Conservation (phyloP, 2,329 filamentous ascomycete species). For the Microdochium bolleyi region DNA sequence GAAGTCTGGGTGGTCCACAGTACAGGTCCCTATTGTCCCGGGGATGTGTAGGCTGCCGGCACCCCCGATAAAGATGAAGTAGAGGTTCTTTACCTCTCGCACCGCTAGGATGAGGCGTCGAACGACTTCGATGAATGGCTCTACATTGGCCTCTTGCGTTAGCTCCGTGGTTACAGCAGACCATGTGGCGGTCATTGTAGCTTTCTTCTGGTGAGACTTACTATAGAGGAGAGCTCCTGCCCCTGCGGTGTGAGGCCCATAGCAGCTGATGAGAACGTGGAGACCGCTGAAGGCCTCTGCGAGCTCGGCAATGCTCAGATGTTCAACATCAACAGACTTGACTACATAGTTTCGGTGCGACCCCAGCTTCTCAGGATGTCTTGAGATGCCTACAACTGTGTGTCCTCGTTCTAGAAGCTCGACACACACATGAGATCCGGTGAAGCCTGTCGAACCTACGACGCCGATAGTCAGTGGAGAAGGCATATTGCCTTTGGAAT, state of each 20-base stretch:
- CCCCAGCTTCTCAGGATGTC: not conserved
- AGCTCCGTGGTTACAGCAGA: not conserved
- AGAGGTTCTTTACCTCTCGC: not conserved
- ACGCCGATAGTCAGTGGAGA: not conserved
- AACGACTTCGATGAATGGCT: constrained; percentile 1
- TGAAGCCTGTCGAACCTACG: not conserved
- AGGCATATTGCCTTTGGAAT: not conserved
- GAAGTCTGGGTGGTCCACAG: constrained; percentile 1
- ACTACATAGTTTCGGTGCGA: not conserved
- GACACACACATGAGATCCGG: not conserved
- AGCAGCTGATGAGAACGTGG: not conserved
- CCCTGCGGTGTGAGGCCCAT: not conserved
- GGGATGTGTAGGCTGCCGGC: constrained; percentile 1
- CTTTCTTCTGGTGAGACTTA: too few relatives aligned
- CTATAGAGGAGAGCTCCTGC: not conserved
- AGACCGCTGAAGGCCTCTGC: not conserved
- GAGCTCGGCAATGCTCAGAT: not conserved
- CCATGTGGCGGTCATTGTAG: too few relatives aligned
- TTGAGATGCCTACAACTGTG: not conserved
- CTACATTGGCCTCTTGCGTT: not conserved
- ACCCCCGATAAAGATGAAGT: constrained; percentile 3
- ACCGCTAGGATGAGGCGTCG: constrained; percentile 3
- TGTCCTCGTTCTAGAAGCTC: not conserved
- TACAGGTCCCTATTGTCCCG: not conserved
- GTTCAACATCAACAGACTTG: not conserved